A percentile compares a stretch with the other conserved stretches of the same genome.
These are phyloP conservation scores for Botrytis fragariae DNA, from an alignment of 2,329 filamentous ascomycete species.

Conservation along the genomic window DNA sequence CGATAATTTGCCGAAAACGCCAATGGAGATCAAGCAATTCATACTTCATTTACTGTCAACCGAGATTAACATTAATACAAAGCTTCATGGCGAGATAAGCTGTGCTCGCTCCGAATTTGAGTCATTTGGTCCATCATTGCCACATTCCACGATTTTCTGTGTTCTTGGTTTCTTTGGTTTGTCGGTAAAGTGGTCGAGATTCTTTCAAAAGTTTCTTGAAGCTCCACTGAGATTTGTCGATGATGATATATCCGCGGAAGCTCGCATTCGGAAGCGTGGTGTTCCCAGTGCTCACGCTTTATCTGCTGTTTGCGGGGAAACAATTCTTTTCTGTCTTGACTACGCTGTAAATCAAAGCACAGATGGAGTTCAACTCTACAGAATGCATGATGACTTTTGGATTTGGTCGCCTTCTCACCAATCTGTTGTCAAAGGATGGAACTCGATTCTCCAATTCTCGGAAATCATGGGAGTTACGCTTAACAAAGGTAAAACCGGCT, in stretches of 20 bases:
- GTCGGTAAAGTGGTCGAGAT: constrained; percentile 53
- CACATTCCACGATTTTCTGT: constrained; percentile 57
- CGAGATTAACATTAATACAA: constrained; percentile 52
- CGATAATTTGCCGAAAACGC: constrained; percentile 28
- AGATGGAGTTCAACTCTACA: constrained; percentile 53
- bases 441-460: constrained; percentile 54
- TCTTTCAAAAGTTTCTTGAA: constrained; percentile 60
- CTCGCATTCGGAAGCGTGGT: constrained; percentile 52
- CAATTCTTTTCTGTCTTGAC: constrained; percentile 62
- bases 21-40: constrained; percentile 53
- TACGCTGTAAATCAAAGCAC: constrained; percentile 61
- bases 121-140: constrained; percentile 56
- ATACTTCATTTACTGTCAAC: constrained; percentile 56
- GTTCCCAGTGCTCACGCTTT: constrained; percentile 59
- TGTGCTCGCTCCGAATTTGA: constrained; percentile 57
- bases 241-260: constrained; percentile 42
- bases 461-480: constrained; percentile 55
- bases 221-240: constrained; percentile 57
- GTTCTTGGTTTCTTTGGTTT: constrained; percentile 61
- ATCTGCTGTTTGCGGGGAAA: constrained; percentile 59
- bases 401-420: constrained; percentile 57
- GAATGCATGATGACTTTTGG: constrained; percentile 66
- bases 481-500: constrained; percentile 58
- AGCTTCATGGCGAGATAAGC: constrained; percentile 51
- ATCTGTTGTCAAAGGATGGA: constrained; percentile 57